Conservation (phyloP, 1,139 yeast species). For the Yamadazyma siamensis region DNA sequence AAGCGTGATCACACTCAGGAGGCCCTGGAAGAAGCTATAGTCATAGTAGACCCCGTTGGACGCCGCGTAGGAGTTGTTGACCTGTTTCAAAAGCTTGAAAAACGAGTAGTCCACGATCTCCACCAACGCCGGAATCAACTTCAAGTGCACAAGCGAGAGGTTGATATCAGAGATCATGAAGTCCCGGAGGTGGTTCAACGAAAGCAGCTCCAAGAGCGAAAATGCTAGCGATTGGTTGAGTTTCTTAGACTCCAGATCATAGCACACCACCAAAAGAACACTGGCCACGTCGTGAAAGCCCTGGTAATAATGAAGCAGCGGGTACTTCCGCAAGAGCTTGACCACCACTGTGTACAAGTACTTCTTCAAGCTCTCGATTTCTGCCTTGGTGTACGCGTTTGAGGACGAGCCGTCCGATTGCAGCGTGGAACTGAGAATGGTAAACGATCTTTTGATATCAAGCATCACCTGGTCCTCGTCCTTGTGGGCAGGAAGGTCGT, state of each 20-base stretch:
- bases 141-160: conserved; percentile 63
- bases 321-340: conserved; percentile 57
- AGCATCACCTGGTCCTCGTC: conserved; percentile 79
- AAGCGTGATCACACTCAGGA: conserved; percentile 74
- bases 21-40: conserved; percentile 53
- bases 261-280: conserved; percentile 57
- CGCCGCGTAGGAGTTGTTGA: conserved; percentile 26
- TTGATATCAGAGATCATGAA: conserved; percentile 74
- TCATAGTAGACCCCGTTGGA: conserved; percentile 33
- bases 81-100: conserved; percentile 44
- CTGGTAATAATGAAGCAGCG: conserved; percentile 74
- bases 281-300: conserved; percentile 90
- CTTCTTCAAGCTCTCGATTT: conserved; percentile 32
- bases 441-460: conserved; percentile 74
- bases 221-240: conserved; percentile 40
- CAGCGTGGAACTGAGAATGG: no score
- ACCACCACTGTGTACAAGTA: conserved; percentile 48
- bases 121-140: conserved; percentile 61
- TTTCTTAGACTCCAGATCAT: conserved; percentile 17
- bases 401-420: no score
- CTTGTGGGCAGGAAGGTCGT: conserved; percentile 44
- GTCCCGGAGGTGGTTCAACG: conserved; percentile 70
- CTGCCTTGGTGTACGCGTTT: conserved; percentile 28
- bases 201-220: conserved; percentile 51
- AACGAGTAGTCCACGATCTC: conserved; percentile 47